Evolutionary conservation across 164 flowering plant genomes (phyloP).

Genomic region (Macadamia integrifolia): DNA sequence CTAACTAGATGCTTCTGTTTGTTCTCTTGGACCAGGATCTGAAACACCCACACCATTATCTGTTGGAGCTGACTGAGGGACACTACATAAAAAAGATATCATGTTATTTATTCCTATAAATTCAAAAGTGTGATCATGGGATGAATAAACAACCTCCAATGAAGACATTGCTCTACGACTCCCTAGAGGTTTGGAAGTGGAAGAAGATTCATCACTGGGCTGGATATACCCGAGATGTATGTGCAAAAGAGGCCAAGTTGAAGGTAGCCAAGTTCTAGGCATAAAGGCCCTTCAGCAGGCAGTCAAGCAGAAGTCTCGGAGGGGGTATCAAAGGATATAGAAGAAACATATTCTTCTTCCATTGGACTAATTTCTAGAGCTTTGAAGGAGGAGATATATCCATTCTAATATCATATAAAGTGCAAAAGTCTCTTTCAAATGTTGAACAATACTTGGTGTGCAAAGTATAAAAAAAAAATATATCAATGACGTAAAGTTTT

Average conservation of each 20-base stretch:
- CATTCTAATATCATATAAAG: constrained; percentile 36
- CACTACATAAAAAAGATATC: constrained; percentile 15
- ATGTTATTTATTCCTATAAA: not conserved
- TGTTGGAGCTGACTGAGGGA: constrained; percentile 13
- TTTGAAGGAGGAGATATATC: constrained; percentile 17
- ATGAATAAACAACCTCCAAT: too few species aligned
- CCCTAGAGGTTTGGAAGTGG: too few species aligned
- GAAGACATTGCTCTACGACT: too few species aligned
- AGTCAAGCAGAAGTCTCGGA: too few species aligned
- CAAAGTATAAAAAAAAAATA: constrained; percentile 2
- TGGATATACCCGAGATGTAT: too few species aligned
- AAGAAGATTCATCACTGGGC: too few species aligned
- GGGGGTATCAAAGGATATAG: not conserved
- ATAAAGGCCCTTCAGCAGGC: too few species aligned
- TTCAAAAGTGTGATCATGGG: not conserved
- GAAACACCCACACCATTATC: constrained; percentile 10
- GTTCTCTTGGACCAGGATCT: constrained; percentile 29
- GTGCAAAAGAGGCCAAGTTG: too few species aligned
- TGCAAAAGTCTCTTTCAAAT: constrained; percentile 2
- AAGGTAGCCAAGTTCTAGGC: too few species aligned
- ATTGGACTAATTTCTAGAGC: constrained; percentile 22
- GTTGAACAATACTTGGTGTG: not conserved
- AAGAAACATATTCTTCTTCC: constrained; percentile 47
- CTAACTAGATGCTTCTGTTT: constrained; percentile 13
- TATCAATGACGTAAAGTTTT: not conserved